Base-by-base conservation (phyloP, 202 grass and related monocot genomes). In the Dendrocalamus latiflorus region DNA sequence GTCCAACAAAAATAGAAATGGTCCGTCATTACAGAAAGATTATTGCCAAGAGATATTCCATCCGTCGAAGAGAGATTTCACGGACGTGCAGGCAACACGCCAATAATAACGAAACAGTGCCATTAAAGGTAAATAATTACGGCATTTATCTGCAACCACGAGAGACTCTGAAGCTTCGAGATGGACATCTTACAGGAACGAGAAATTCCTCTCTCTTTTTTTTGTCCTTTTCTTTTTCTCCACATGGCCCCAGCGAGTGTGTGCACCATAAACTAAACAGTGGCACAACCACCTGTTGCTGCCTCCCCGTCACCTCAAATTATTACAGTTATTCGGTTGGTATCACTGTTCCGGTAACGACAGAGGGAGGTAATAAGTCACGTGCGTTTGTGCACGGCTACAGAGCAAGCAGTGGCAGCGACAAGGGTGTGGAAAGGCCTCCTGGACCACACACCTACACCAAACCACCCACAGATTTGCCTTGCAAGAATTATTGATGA, bases 251-350 rank as follows among this genome's bases (percentile, higher is more conserved):
- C 0, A n/a, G n/a, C n/a, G n/a, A 36, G 20, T 17, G 42, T 67
- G 24, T 42, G 22, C 63, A 37, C 50, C 51, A 70, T n/a, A n/a
- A n/a, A n/a, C n/a, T 14, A 50, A 77, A 43, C 20, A 30, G 14
- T n/a, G n/a, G 39, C 56, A 72, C 77, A 81, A 56, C 77, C 82
- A 81, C 71, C 82, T 77, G 71, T 89, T 63, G 64, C 65, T 64
- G 65, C 65, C 43, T 10, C 12, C 5, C 26, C 20, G 43, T 69
- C 56, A n/a, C 71, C 30, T 82, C 83, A 89, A 89, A 77, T 72
- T 85, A 58, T 77, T 78, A 82, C 67, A 57, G 88, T 89, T 66
- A 86, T 82, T 82, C 49, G 45, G 67, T 43, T 74, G 67, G 54
- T 68, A 78, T 82, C 88, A 78, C 79, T 86, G 18, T 68, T 66